A percentile compares a stretch with the other conserved stretches of the same genome.
Conservation (phyloP, 2,329 filamentous ascomycete species). For the Colletotrichum tropicicola region DNA sequence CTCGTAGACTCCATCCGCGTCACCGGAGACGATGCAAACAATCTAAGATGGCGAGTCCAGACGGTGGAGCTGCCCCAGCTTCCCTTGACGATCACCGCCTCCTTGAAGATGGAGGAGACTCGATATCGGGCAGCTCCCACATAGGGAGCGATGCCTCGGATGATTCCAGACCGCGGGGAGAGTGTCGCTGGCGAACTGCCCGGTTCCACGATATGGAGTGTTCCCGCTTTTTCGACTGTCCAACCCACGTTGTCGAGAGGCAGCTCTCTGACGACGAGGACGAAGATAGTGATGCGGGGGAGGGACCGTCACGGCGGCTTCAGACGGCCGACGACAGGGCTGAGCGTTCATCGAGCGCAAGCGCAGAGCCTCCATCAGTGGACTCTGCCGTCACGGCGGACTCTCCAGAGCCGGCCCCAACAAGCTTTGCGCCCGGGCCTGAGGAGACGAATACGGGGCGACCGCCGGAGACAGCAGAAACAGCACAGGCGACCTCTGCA, state of each 20-base stretch:
- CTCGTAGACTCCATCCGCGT: not conserved
- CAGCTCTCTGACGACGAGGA: conserved; percentile 41
- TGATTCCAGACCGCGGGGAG: conserved; percentile 24
- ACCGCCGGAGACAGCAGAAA: conserved; percentile 1
- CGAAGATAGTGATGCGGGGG: conserved; percentile 19
- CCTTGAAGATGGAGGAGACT: conserved; percentile 30
- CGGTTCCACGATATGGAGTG: conserved; percentile 54
- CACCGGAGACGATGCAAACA: conserved; percentile 33
- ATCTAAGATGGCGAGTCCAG: conserved; percentile 44
- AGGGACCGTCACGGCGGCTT: conserved; percentile 3
- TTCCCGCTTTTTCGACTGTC: conserved; percentile 58
- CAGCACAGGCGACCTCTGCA: conserved; percentile 29
- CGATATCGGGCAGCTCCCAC: conserved; percentile 48
- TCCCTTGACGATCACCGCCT: conserved; percentile 32
- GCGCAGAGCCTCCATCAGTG: not conserved
- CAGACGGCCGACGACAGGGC: not conserved
- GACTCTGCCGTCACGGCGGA: not conserved
- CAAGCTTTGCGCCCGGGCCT: conserved; percentile 29
- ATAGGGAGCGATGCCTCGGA: conserved; percentile 42
- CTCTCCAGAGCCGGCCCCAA: conserved; percentile 3
- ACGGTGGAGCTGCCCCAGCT: conserved; percentile 35
- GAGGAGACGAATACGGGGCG: conserved; percentile 16
- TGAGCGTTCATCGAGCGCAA: not conserved
- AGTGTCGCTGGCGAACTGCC: conserved; percentile 49
- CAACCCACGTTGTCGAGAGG: conserved; percentile 54